Evolutionary conservation across 306 rosid species (phyloP).

Genomic region (Vicia faba): DNA sequence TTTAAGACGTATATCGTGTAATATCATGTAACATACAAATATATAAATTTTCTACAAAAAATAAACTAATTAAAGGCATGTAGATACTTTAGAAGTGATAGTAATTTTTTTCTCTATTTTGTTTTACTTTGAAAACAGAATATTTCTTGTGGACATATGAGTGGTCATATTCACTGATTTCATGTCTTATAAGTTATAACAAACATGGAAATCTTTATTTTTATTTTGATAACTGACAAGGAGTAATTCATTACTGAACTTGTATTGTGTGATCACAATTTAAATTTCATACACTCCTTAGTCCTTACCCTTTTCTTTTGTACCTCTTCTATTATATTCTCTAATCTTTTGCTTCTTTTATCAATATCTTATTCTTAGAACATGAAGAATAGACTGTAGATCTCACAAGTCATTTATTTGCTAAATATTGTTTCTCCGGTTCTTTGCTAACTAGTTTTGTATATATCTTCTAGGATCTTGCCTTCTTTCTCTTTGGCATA

Average conservation of each 20-base stretch:
- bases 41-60: constrained; percentile 1
- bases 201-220: constrained; percentile 22
- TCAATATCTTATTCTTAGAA: constrained; percentile 24
- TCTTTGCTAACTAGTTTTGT: constrained; percentile 29
- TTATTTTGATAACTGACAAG: constrained; percentile 3
- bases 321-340: constrained; percentile 20
- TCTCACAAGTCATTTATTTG: constrained; percentile 15
- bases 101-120: neutral
- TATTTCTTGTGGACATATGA: constrained; percentile 3
- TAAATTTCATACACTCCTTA: constrained; percentile 25
- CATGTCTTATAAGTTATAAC: neutral
- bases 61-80: neutral
- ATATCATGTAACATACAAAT: constrained; percentile 3
- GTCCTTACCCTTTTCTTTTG: constrained; percentile 15
- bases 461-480: constrained; percentile 61
- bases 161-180: constrained; percentile 4
- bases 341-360: constrained; percentile 18
- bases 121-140: neutral
- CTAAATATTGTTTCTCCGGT: constrained; percentile 12
- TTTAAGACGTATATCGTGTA: constrained; percentile 18
- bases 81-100: constrained; percentile 6
- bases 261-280: constrained; percentile 21
- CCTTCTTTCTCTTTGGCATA: constrained; percentile 76
- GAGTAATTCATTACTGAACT: constrained; percentile 13
- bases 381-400: constrained; percentile 21